Evolutionary conservation across 805 yeast genomes (phyloP).

Genomic region (Wickerhamiella vanderwaltii): DNA sequence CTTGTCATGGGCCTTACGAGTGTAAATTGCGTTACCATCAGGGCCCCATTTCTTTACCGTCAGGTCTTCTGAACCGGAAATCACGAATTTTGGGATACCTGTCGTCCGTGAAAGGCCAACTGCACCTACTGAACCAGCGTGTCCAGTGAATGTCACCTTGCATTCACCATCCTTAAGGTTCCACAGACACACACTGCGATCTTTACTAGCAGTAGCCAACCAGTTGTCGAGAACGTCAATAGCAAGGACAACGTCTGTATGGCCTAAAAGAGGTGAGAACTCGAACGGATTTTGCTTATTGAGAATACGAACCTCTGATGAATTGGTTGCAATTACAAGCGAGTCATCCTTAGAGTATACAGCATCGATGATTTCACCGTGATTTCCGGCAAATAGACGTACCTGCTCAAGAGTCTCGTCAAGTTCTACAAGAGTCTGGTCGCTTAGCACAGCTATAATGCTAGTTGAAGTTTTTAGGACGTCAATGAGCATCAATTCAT

Average conservation of each 20-base stretch:
- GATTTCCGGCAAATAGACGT: conserved; percentile 63
- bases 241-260: conserved; percentile 70
- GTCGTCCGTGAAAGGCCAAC: conserved; percentile 50
- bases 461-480: conserved; percentile 8
- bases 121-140: conserved; percentile 76
- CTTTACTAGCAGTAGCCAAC: conserved; percentile 90
- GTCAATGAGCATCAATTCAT: conserved; percentile 15
- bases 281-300: conserved; percentile 28
- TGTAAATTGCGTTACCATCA: conserved; percentile 50
- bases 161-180: conserved; percentile 34
- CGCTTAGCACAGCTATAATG: conserved; percentile 40
- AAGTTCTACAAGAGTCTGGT: conserved; percentile 62
- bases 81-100: conserved; percentile 47
- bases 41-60: conserved; percentile 80
- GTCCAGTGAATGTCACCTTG: conserved; percentile 68
- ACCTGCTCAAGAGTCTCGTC: conserved; percentile 23
- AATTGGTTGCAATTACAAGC: conserved; percentile 84
- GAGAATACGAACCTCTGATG: conserved; percentile 73
- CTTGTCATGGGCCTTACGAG: conserved; percentile 93
- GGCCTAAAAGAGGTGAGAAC: conserved; percentile 62
- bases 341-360: conserved; percentile 43
- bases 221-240: conserved; percentile 75
- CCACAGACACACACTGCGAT: conserved; percentile 79
- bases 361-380: conserved; percentile 82
- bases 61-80: conserved; percentile 77